Percentiles rank a stretch among this genome's conserved stretches.
phyloP scores from a whole-genome alignment of 208 protist genomes.

The Crithidia brevicula region DNA sequence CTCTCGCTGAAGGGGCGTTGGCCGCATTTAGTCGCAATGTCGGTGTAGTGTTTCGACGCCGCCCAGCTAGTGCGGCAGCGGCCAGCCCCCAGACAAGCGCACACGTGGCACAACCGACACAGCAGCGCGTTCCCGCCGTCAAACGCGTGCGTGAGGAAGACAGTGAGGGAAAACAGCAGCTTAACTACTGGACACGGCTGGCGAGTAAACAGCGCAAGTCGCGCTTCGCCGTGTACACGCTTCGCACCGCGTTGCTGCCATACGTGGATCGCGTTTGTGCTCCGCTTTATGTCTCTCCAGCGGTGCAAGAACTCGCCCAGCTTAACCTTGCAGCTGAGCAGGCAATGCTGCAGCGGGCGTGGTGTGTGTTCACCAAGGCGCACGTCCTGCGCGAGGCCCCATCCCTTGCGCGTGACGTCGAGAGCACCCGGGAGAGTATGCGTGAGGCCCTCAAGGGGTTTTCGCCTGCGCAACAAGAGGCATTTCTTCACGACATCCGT shows the following conservation, averaged over 20 bases:
- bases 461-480: constrained; percentile 3
- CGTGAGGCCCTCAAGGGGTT: constrained; percentile 18
- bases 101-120: neutral
- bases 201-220: constrained; percentile 44
- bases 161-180: neutral
- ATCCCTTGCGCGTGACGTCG: constrained; percentile 32
- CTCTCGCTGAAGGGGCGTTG: constrained; percentile 46
- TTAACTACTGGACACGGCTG: constrained; percentile 17
- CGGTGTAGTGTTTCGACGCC: constrained; percentile 43
- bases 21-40: constrained; percentile 52
- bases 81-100: neutral
- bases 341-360: constrained; percentile 54
- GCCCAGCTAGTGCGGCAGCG: neutral
- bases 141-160: constrained; percentile 1
- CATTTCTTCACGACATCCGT: constrained; percentile 2
- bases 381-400: constrained; percentile 64
- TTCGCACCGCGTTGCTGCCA: constrained; percentile 59
- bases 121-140: neutral
- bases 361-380: constrained; percentile 56
- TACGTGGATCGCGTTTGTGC: constrained; percentile 28
- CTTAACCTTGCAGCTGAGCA: constrained; percentile 67
- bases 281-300: constrained; percentile 56
- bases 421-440: constrained; percentile 14
- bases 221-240: constrained; percentile 61
- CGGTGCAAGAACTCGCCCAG: constrained; percentile 45